A percentile compares a stretch with the other conserved stretches of the same genome.
phyloP scores from a whole-genome alignment of 2,329 filamentous ascomycete genomes.

The Alternaria longipes region DNA sequence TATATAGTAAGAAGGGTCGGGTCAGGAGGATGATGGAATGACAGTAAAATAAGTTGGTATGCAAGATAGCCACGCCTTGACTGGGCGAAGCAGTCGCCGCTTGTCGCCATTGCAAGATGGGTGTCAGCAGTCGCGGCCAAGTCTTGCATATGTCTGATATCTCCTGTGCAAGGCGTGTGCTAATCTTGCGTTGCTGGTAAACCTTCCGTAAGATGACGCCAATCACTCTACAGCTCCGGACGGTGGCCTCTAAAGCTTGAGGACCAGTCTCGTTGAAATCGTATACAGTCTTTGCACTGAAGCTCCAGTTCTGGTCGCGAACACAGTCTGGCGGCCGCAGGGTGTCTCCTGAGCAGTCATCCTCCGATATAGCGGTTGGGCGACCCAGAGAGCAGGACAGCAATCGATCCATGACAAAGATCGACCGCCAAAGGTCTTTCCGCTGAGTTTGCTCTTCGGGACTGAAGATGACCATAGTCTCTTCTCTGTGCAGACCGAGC shows the following conservation, averaged over 20 bases:
- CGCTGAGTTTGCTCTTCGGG: constrained; percentile 58
- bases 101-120: constrained; percentile 61
- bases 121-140: constrained; percentile 62
- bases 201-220: constrained; percentile 67
- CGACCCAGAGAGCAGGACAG: constrained; percentile 70
- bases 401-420: constrained; percentile 72
- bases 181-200: constrained; percentile 68
- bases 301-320: constrained; percentile 29
- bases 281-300: constrained; percentile 20
- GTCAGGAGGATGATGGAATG: constrained; percentile 71
- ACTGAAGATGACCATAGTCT: constrained; percentile 65
- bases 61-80: constrained; percentile 67
- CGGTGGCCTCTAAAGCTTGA: constrained; percentile 63
- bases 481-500: constrained; percentile 69
- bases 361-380: constrained; percentile 68
- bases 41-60: constrained; percentile 69
- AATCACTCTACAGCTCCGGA: constrained; percentile 67
- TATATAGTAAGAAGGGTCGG: constrained; percentile 70
- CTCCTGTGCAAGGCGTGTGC: constrained; percentile 65
- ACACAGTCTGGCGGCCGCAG: constrained; percentile 43
- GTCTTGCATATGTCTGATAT: constrained; percentile 64
- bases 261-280: constrained; percentile 49
- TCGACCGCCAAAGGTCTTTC: constrained; percentile 69
- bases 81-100: constrained; percentile 57
- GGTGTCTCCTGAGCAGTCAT: constrained; percentile 66